These are phyloP conservation scores for Alternaria ventricosa DNA, from an alignment of 2,329 filamentous ascomycete genomes.

Conservation along the genomic window DNA sequence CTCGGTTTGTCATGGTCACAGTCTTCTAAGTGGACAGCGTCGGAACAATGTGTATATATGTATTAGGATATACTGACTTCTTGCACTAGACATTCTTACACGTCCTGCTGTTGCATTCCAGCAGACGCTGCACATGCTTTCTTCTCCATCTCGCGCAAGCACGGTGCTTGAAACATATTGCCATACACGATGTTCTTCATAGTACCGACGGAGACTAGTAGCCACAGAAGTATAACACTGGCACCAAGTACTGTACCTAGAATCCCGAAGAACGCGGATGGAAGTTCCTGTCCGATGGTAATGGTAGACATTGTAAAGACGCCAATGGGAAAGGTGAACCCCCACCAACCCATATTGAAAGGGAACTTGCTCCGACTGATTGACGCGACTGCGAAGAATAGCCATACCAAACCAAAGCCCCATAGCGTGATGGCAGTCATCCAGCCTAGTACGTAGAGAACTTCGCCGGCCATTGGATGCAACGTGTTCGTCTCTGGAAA, in stretches of 20 bases:
- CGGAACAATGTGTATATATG: neutral
- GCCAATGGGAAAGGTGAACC: slow-evolving; percentile 65
- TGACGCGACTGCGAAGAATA: slow-evolving; percentile 59
- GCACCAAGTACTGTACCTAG: slow-evolving; percentile 59
- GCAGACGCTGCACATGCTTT: slow-evolving; percentile 12
- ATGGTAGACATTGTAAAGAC: slow-evolving; percentile 54
- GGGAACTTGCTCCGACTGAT: slow-evolving; percentile 57
- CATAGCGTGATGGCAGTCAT: slow-evolving; percentile 59
- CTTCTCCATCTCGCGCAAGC: slow-evolving; percentile 49
- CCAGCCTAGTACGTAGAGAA: slow-evolving; percentile 66
- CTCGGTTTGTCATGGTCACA: no score
- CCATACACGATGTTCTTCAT: slow-evolving; percentile 56
- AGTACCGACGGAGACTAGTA: slow-evolving; percentile 59
- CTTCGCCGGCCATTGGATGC: slow-evolving; percentile 54
- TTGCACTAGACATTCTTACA: neutral
- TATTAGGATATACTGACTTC: no score
- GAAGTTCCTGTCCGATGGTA: slow-evolving; percentile 58
- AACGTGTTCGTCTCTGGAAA: slow-evolving; percentile 50
- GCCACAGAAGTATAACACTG: slow-evolving; percentile 61
- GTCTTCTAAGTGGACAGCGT: no score
- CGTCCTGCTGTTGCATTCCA: slow-evolving; percentile 5
- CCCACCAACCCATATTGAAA: slow-evolving; percentile 70
- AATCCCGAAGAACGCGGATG: slow-evolving; percentile 62
- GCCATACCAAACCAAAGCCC: slow-evolving; percentile 63
- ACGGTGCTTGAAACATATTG: slow-evolving; percentile 62